Conservation (phyloP, 805 yeast genomes). For the Yarrowia alimentaria region DNA sequence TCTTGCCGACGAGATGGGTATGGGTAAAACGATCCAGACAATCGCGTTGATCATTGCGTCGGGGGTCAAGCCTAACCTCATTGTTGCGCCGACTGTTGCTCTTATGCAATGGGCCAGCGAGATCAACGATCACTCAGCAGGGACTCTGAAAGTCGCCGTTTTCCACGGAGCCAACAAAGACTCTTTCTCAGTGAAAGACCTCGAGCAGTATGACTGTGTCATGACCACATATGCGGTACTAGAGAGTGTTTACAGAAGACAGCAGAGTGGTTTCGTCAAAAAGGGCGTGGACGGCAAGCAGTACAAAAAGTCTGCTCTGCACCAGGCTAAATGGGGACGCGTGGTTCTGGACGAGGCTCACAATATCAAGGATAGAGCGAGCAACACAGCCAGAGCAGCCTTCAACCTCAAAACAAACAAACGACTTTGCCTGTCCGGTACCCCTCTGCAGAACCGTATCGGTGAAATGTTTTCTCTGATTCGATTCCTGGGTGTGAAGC, state of each 20-base stretch:
- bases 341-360: slow-evolving; percentile 96
- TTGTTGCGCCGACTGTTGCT: slow-evolving; percentile 98
- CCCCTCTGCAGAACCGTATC: slow-evolving; percentile 93
- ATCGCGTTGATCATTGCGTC: slow-evolving; percentile 81
- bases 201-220: slow-evolving; percentile 68
- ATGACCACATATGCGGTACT: slow-evolving; percentile 90
- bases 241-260: slow-evolving; percentile 82
- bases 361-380: slow-evolving; percentile 90
- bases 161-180: slow-evolving; percentile 85
- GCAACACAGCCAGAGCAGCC: slow-evolving; percentile 92
- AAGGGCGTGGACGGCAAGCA: slow-evolving; percentile 55
- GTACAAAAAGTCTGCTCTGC: slow-evolving; percentile 74
- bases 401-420: slow-evolving; percentile 67
- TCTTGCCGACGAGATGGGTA: slow-evolving; percentile 98
- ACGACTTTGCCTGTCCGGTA: slow-evolving; percentile 91
- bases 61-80: slow-evolving; percentile 71
- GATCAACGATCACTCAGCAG: slow-evolving; percentile 79
- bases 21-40: slow-evolving; percentile 98
- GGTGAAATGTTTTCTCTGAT: slow-evolving; percentile 95
- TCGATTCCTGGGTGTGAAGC: slow-evolving; percentile 76
- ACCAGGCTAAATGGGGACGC: slow-evolving; percentile 71
- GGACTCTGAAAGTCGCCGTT: slow-evolving; percentile 61
- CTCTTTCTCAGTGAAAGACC: slow-evolving; percentile 44
- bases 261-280: slow-evolving; percentile 77
- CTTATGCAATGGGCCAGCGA: slow-evolving; percentile 97